phyloP scores from a whole-genome alignment of 345 rosid genomes.

The Eucalyptus globulus region DNA sequence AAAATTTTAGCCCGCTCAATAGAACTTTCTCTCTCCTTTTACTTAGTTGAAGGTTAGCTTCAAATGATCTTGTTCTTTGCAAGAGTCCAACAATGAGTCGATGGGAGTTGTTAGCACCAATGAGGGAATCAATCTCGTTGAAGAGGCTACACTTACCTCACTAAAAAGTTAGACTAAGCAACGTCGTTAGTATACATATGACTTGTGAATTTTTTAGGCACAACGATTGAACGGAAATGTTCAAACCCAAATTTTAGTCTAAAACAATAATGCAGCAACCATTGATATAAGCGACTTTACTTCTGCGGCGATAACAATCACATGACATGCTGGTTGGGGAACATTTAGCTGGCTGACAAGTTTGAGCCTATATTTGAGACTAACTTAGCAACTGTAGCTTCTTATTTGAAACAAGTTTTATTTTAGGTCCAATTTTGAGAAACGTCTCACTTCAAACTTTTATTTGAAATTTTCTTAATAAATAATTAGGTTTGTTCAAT shows the following conservation, averaged over 20 bases:
- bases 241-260: background rate
- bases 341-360: background rate
- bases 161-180: background rate
- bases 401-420: background rate
- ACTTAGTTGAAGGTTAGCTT: background rate
- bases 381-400: fast-evolving
- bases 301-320: fast-evolving
- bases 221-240: fast-evolving
- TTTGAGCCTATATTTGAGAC: background rate
- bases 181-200: background rate
- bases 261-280: background rate
- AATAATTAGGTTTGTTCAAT: background rate
- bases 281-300: background rate
- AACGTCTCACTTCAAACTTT: background rate
- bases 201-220: background rate
- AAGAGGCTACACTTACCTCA: background rate
- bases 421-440: background rate
- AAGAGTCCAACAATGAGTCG: background rate
- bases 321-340: background rate
- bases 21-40: background rate
- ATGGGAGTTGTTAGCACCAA: background rate
- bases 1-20: background rate
- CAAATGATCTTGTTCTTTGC: background rate
- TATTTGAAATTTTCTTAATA: background rate
- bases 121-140: background rate